A percentile compares a stretch with the other conserved stretches of the same genome.
Conservation (phyloP, 208 protist genomes). For the Balamuthia mandrillaris region DNA sequence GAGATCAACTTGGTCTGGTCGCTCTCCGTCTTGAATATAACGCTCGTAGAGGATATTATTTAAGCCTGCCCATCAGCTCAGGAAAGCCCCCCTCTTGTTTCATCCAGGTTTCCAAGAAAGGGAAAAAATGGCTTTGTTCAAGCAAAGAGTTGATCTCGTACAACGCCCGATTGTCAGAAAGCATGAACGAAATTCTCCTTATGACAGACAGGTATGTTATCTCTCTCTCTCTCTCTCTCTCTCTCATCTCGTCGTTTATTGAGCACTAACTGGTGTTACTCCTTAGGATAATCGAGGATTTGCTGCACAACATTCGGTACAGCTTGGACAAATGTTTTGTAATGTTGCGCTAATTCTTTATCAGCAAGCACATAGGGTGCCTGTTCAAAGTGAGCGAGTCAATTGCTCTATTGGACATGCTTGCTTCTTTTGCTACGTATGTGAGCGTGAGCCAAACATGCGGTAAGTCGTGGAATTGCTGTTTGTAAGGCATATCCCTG, state of each 20-base stretch:
- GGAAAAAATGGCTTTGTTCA: slow-evolving; percentile 9
- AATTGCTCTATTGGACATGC: slow-evolving; percentile 82
- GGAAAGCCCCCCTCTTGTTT: neutral
- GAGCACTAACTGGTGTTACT: too few species aligned
- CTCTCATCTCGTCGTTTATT: neutral
- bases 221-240: too few species aligned
- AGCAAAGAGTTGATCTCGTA: slow-evolving; percentile 69
- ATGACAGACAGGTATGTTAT: slow-evolving; percentile 61
- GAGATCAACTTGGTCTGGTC: neutral
- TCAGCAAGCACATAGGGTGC: slow-evolving; percentile 68
- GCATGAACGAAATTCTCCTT: slow-evolving; percentile 70
- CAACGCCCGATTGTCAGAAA: slow-evolving; percentile 69
- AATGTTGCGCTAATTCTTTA: too few species aligned
- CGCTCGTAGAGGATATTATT: neutral
- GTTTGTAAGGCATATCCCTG: too few species aligned
- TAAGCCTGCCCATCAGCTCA: neutral
- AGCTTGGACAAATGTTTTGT: too few species aligned
- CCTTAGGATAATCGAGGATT: too few species aligned
- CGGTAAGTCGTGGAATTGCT: too few species aligned
- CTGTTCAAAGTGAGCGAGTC: slow-evolving; percentile 81
- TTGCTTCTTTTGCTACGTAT: neutral
- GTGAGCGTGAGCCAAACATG: slow-evolving; percentile 22
- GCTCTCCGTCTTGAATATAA: neutral
- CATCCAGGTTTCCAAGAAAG: neutral
- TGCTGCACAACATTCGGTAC: too few species aligned